Evolutionary conservation across 495 filamentous ascomycete species (phyloP), one percentile per base, ranked within the genome.

Genomic region (Aspergillus hancockii): DNA sequence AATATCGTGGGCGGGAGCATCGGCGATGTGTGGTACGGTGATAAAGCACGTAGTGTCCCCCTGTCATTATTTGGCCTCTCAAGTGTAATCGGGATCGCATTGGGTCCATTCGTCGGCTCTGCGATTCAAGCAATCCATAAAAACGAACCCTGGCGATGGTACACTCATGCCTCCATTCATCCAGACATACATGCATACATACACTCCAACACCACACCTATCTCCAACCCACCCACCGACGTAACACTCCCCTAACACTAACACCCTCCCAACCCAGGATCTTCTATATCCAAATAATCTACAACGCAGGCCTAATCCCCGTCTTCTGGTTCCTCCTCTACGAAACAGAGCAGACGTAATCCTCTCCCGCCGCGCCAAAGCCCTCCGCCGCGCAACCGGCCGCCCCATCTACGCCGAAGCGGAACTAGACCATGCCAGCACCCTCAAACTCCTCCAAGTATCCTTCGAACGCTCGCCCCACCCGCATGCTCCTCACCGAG

Each of bases 91-190:
- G 81, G 81, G 0, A 75, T 77, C 31, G 78, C 74, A 0, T 61
- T 83, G 13, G 83, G 83, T 4, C 80, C 78, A 0, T 78, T 83
- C 12, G 70, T 81, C n/a, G 80, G 76, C 18, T 65, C 66, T 51
- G 63, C 71, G 4, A 76, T 76, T 40, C 61, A 70, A 56, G 64
- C 72, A 4, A 77, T 80, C 31, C 52, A 73, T 22, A 64, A 70
- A 36, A 57, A 56, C 3, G 54, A 69, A 14, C 71, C 72, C 23
- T 81, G 79, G 79, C 64, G 78, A 49, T 83, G 80, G 71, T 72
- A 58, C 55, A 68, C 34, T 3, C 25, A 28, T 28, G 25, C 25
- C 25, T 28, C 3, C 25, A 28, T 28, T 7, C 25, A 28, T 28
- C n/a, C n/a, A n/a, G n/a, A 28, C 25, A 28, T 28, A 28, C 25